Evolutionary conservation across 371 early-diverging fungal species (phyloP).

Genomic region (Caulochytrium protostelioides): DNA sequence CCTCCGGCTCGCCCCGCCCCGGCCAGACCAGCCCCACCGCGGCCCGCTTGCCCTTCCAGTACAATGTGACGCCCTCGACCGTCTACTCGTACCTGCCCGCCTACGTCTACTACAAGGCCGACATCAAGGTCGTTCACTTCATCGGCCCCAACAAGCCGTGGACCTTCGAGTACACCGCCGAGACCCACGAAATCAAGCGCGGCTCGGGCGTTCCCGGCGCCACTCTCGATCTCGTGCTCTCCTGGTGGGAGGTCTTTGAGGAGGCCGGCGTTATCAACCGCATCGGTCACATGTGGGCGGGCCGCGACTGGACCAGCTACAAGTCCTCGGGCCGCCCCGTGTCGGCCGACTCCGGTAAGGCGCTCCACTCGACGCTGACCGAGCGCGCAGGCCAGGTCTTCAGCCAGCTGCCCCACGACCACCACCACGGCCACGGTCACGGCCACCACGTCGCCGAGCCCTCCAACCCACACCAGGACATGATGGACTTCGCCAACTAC

Average conservation of each 20-base stretch:
- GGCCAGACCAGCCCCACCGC: slow-evolving; percentile 3
- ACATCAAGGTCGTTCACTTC: slow-evolving; percentile 67
- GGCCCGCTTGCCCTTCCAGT: slow-evolving; percentile 58
- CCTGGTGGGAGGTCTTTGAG: background rate
- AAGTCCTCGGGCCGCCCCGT: background rate
- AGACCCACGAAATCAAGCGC: background rate
- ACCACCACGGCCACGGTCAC: background rate
- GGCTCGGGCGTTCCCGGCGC: too few species aligned
- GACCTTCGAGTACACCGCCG: slow-evolving; percentile 10
- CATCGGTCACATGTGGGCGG: background rate
- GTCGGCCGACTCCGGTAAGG: background rate
- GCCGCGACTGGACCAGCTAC: background rate
- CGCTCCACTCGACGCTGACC: background rate
- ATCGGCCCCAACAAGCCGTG: slow-evolving; percentile 80
- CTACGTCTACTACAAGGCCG: slow-evolving; percentile 30
- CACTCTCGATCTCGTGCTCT: background rate
- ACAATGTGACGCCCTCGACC: slow-evolving; percentile 72
- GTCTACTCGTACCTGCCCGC: slow-evolving; percentile 51
- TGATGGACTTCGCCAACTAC: too few species aligned
- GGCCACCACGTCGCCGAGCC: background rate
- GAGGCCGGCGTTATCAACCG: too few species aligned
- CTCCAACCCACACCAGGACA: too few species aligned
- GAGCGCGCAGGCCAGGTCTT: background rate
- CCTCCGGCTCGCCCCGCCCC: slow-evolving; percentile 25
- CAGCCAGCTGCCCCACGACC: background rate